Percentiles rank a stretch among this genome's conserved stretches.
phyloP scores from a whole-genome alignment of 2,329 filamentous ascomycete species.

The Colletotrichum acutatum region DNA sequence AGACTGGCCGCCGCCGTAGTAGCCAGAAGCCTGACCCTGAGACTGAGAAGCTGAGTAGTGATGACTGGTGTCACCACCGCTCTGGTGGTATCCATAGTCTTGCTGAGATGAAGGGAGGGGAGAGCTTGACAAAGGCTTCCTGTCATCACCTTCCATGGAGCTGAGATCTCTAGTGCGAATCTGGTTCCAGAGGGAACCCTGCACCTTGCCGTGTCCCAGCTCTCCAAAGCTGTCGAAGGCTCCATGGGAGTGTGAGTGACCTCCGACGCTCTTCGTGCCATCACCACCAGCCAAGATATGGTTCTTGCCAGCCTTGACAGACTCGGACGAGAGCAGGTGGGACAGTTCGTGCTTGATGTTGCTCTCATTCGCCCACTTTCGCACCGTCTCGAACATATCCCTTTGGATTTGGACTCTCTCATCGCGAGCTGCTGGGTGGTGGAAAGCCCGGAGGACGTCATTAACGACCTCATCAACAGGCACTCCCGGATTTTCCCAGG shows the following conservation, averaged over 20 bases:
- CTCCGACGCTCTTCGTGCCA: conserved; percentile 46
- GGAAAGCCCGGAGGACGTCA: conserved; percentile 85
- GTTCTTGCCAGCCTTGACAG: conserved; percentile 85
- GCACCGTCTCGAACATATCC: conserved; percentile 89
- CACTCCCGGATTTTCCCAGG: conserved; percentile 89
- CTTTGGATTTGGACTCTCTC: conserved; percentile 82
- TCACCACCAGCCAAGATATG: conserved; percentile 62
- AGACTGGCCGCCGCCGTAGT: conserved; percentile 35
- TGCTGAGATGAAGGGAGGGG: conserved; percentile 47
- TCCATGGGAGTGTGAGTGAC: conserved; percentile 52
- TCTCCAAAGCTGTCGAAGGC: conserved; percentile 53
- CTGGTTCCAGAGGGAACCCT: conserved; percentile 70
- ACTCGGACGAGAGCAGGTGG: conserved; percentile 81
- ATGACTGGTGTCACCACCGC: conserved; percentile 39
- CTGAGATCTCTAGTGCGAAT: conserved; percentile 68
- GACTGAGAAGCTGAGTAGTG: conserved; percentile 38
- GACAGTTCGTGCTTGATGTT: conserved; percentile 77
- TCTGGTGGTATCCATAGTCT: conserved; percentile 55
- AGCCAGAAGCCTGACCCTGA: conserved; percentile 31
- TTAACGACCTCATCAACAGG: conserved; percentile 85
- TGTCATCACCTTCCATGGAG: conserved; percentile 63
- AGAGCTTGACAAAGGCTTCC: conserved; percentile 51
- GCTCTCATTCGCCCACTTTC: conserved; percentile 80
- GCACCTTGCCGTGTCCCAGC: conserved; percentile 66
- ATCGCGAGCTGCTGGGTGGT: conserved; percentile 87